Conservation (phyloP, 169 alveolate genomes). For the Plasmodium cynomolgi region DNA sequence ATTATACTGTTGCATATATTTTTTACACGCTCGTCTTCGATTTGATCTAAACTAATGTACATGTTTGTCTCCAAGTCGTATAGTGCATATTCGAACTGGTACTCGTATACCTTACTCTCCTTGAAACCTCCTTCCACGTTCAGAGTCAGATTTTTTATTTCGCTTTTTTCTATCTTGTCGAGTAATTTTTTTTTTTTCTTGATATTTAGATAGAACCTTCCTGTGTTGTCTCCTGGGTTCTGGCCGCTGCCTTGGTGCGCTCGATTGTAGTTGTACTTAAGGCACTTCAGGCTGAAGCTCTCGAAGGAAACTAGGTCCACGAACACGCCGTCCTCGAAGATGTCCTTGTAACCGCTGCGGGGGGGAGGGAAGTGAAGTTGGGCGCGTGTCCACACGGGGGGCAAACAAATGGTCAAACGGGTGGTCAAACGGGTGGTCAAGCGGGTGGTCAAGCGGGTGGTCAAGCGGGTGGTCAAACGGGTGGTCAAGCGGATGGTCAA, state of each 20-base stretch:
- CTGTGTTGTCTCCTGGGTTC: neutral
- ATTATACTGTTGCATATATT: slow-evolving; percentile 36
- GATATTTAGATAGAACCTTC: slow-evolving; percentile 45
- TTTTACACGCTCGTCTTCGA: slow-evolving; percentile 20
- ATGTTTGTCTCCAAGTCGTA: slow-evolving; percentile 18
- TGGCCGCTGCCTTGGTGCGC: neutral
- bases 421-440: neutral
- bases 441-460: neutral
- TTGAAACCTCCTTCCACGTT: slow-evolving; percentile 65
- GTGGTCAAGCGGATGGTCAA: neutral
- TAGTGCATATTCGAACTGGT: slow-evolving; percentile 12
- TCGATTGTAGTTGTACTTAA: slow-evolving; percentile 23
- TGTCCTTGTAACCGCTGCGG: slow-evolving; percentile 42
- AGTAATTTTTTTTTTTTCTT: slow-evolving; percentile 44
- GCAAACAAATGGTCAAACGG: neutral
- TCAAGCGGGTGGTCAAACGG: neutral
- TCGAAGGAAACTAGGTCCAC: slow-evolving; percentile 59
- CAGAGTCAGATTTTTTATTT: slow-evolving; percentile 20
- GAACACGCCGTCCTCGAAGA: slow-evolving; percentile 49
- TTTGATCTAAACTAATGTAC: slow-evolving; percentile 19
- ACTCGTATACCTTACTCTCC: slow-evolving; percentile 30
- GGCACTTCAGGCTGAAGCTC: slow-evolving; percentile 24
- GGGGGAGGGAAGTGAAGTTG: neutral
- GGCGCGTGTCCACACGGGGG: neutral
- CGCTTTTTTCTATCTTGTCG: slow-evolving; percentile 46